These are phyloP conservation scores for Mangifera indica DNA, from an alignment of 345 rosid species.

Conservation along the genomic window DNA sequence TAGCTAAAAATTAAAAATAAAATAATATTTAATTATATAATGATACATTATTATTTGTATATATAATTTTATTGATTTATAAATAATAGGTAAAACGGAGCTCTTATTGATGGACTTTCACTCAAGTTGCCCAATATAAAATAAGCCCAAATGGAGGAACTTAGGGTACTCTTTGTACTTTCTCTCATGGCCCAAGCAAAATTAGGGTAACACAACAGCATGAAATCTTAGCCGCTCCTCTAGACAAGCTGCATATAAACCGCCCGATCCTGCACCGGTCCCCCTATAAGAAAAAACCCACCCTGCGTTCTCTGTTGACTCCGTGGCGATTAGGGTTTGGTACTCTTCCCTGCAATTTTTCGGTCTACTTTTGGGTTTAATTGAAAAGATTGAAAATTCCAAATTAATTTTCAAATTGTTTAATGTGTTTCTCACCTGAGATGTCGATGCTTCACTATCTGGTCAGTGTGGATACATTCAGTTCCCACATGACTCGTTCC, in stretches of 20 bases:
- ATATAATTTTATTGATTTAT: too few species aligned
- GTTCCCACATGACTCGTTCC: constrained; percentile 89
- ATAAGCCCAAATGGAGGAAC: not conserved
- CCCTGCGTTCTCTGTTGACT: not conserved
- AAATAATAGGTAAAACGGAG: too few species aligned
- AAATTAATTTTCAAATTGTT: too few species aligned
- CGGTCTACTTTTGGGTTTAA: not conserved
- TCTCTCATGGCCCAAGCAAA: not conserved
- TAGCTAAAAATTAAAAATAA: too few species aligned
- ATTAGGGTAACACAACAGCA: constrained; percentile 2
- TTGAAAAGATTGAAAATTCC: not conserved
- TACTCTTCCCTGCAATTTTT: too few species aligned
- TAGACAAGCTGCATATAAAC: not conserved
- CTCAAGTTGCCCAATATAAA: too few species aligned
- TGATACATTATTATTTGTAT: too few species aligned
- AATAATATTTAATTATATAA: too few species aligned
- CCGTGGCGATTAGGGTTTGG: not conserved
- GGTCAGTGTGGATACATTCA: constrained; percentile 62
- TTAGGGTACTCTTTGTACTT: constrained; percentile 2
- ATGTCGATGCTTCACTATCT: constrained; percentile 61
- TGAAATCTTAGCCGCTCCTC: constrained; percentile 16
- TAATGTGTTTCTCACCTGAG: not conserved
- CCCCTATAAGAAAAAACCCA: constrained; percentile 7
- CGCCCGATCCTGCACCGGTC: constrained; percentile 11
- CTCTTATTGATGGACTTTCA: too few species aligned